Evolutionary conservation across 441 rosid species (phyloP), one percentile per base, ranked within the genome.

Genomic region (Arabidopsis lyrata): DNA sequence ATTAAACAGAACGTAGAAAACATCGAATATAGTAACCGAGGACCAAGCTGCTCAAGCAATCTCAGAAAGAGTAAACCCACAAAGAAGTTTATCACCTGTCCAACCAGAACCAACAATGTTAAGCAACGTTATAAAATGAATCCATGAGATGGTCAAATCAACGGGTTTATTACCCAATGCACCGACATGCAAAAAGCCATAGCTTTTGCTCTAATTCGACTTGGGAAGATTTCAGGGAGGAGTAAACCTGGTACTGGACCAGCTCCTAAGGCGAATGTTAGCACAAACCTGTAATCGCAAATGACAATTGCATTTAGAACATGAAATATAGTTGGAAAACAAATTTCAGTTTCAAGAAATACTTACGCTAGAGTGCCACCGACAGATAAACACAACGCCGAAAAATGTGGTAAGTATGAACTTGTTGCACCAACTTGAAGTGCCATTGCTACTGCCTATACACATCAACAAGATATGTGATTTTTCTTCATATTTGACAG

Each of bases 311-410:
- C 4, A 13, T 24, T 44, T n/a, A 70, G 24, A 63, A n/a, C 10
- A 16, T 16, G 1, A 7, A 15, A 15, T 0, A 1, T 12, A 35
- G 22, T 3, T 11, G 9, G 2, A 35, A 15, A 22, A 24, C 7
- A 59, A 12, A 42, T 52, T 10, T 60, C 55, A 12, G 14, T n/a
- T 13, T 14, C 48, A 31, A 42, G 7, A 36, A 63, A 29, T 24
- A 85, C 97, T 90, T 81, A 95, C 99, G 83, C 70, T 42, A 95
- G 80, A 84, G 90, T 92, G 86, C 97, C 90, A 58, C 99, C 97
- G 20, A 95, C 93, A 48, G 99, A 89, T 59, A 92, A 80, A 87
- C 86, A 89, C 47, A 87, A 29, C 8, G 85, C 84, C 64, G 77
- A 65, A 68, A 86, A 80, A 75, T 78, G 82, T 47, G 83, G 53